Conservation (phyloP, 176 grass and related monocot genomes). For the Oryza officinalis region DNA sequence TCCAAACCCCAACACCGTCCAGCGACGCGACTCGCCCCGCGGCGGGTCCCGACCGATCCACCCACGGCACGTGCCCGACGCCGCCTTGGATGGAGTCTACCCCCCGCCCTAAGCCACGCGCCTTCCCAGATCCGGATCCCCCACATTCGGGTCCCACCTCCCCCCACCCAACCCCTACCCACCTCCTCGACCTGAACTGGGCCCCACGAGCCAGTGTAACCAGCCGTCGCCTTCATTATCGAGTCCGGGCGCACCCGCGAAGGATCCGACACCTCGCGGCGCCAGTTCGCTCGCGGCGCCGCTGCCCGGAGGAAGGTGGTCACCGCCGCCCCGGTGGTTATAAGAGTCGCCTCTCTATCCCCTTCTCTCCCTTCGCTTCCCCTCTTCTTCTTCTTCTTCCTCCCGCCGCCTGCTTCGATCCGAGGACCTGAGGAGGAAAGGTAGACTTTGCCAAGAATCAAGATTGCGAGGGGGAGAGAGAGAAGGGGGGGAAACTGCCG, state of each 20-base stretch:
- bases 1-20: not conserved
- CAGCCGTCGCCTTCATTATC: not conserved
- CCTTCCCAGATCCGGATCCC: not conserved
- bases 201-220: not conserved
- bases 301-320: not conserved
- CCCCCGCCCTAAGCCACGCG: not conserved
- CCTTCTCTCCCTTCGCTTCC: constrained; percentile 6
- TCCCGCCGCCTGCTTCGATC: constrained; percentile 29
- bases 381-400: not conserved
- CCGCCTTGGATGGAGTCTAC: not conserved
- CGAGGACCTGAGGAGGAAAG: not conserved
- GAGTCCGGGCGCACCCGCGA: not conserved
- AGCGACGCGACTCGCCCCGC: not conserved
- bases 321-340: constrained; percentile 44
- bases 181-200: not conserved
- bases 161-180: not conserved
- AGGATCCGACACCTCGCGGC: not conserved
- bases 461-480: not conserved
- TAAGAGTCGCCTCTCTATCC: constrained; percentile 29
- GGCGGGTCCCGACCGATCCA: not conserved
- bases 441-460: not conserved
- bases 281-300: constrained; percentile 10
- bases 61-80: not conserved
- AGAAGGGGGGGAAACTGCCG: constrained; percentile 15
- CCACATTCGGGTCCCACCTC: not conserved